phyloP scores from a whole-genome alignment of 139 green algal species.

The Micractinium conductrix region DNA sequence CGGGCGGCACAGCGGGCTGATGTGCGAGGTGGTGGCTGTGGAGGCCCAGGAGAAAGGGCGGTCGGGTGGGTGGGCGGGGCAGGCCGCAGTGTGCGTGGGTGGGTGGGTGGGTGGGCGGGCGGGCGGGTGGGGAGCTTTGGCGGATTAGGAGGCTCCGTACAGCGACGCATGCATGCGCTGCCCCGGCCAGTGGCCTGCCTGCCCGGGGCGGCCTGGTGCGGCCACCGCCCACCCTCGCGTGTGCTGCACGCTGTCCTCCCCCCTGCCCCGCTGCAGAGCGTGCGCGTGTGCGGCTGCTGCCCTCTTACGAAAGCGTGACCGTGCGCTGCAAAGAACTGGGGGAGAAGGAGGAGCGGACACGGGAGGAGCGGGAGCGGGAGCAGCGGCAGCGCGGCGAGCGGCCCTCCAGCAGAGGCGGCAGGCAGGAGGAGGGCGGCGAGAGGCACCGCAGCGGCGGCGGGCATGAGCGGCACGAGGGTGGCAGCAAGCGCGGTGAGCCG shows the following conservation, averaged over 20 bases:
- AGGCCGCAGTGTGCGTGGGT: no score
- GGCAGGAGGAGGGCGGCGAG: conserved; percentile 17
- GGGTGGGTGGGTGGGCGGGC: no score
- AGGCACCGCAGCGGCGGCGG: neutral
- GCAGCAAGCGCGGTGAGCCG: neutral
- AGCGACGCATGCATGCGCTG: no score
- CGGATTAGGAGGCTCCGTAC: no score
- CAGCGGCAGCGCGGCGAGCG: neutral
- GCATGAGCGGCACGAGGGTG: neutral
- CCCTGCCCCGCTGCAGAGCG: conserved; percentile 35
- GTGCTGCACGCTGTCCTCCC: neutral
- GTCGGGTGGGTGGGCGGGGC: conserved; percentile 43
- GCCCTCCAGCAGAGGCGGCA: neutral
- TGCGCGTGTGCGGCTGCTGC: conserved; percentile 55
- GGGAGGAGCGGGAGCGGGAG: conserved; percentile 32
- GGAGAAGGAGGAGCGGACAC: conserved; percentile 35
- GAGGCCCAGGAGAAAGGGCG: conserved; percentile 46
- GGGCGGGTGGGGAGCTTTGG: no score
- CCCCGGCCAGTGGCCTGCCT: neutral
- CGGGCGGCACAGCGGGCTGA: conserved; percentile 66
- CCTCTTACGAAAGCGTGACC: conserved; percentile 55
- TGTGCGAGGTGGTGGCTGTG: conserved; percentile 60
- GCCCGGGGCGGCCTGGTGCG: no score
- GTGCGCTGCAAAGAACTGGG: conserved; percentile 58
- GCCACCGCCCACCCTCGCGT: neutral